Base-by-base conservation (phyloP, 2,329 filamentous ascomycete species). In the Nigrospora osmanthi region DNA sequence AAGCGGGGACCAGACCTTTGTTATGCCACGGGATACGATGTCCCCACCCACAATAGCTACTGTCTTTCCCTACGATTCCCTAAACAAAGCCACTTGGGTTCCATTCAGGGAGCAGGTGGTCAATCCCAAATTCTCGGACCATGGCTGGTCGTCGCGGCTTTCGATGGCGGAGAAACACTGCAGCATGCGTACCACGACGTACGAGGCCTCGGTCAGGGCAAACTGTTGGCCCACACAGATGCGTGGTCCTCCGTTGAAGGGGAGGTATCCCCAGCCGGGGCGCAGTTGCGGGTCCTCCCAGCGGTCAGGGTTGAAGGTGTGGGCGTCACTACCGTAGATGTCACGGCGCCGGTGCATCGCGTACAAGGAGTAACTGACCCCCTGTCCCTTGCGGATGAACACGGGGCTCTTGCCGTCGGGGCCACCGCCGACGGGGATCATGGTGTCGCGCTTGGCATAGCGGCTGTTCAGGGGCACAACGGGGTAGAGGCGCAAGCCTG, bases 361-460 rank as follows among this genome's bases (percentile, higher is more conserved):
- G 38, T 67, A 71, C 5, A 66, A 59, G 50, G 48, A 57, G 53
- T 68, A 71, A 19, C 51, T 57, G 32, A 71, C 61, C 6, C 56
- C 46, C 4, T 63, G 61, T 12, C 70, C 71, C 38, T 67, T 67
- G 11, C 57, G 60, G 5, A 76, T 60, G 48, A 70, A 70, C 17
- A 77, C 54, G 1, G 73, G 72, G 1, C 60, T 56, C 19, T 52
- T 57, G 36, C 67, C 64, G 44, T 71, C 61, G 1, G 62, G 55
- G 0, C 73, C 73, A 40, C 73, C 73, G 32, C 73, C 73, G 3
- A 57, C 52, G 3, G 73, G 73, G 1, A 76, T 59, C 1, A 65
- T 61, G 2, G 72, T 74, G 54, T 51, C 45, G 23, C 34, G 42
- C 15, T 35, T 36, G 32, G 40, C 40, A 12, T 35, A 16, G 16